Evolutionary conservation across 2,329 filamentous ascomycete species (phyloP), one percentile per base, ranked within the genome.

Genomic region (Ceratocystis diversiconidia): DNA sequence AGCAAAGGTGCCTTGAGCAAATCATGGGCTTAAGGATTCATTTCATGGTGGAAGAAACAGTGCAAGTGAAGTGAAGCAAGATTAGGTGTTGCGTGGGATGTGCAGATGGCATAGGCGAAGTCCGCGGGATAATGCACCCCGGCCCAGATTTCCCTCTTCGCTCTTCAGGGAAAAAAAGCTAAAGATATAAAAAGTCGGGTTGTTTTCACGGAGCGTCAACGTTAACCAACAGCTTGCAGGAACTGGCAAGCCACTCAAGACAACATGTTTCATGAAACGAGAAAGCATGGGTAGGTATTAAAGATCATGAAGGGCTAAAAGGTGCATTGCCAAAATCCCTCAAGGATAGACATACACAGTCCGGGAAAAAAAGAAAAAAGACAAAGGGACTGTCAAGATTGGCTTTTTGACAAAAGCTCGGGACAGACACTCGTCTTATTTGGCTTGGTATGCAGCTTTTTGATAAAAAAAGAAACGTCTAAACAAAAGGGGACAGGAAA

Each of bases 181-280:
- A 57, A 32, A 43, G 17, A 61, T 8, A 43, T 19, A 59, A 64
- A 25, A 57, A 28, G 25, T 17, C 30, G 30, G 36, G 5, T 17
- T 57, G 22, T 57, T 12, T 57, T 57, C 25, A 57, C 52, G 22
- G 52, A 57, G 30, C 22, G 48, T 10, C 19, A 19, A 15, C 36
- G 52, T 30, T 25, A n/a, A 32, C 48, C n/a, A 25, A 63, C 19
- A 52, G 46, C 15, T 30, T 10, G 19, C 44, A 28, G 25, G 32
- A 30, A 32, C 28, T 12, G 6, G 22, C n/a, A 59, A 66, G 52
- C 64, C 17, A 63, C 65, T 28, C 46, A 46, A 46, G 25, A 41
- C 30, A 32, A 3, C 44, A n/a, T 36, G 57, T 61, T 57, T 43
- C 41, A 43, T 41, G 44, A 44, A 46, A 44, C 32, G 41, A 50